phyloP scores from a whole-genome alignment of 2,329 filamentous ascomycete species.

The Lecanicillium sp. region DNA sequence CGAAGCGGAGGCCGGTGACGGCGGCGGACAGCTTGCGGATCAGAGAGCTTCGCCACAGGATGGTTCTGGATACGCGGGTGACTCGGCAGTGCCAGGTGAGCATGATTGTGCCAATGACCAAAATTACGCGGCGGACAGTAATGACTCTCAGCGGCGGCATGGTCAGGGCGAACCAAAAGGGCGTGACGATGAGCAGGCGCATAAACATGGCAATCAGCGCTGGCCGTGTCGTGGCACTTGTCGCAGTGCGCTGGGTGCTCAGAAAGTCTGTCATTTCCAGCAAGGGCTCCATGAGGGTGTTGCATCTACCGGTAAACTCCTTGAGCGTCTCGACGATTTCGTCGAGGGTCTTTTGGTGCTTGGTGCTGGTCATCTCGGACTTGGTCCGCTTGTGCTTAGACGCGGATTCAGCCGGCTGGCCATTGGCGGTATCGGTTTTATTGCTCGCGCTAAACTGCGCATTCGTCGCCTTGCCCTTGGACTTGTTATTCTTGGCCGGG shows the following conservation, averaged over 20 bases:
- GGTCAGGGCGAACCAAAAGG: conserved; percentile 78
- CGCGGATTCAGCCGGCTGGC: neutral
- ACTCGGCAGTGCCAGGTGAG: conserved; percentile 90
- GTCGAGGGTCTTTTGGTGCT: conserved; percentile 88
- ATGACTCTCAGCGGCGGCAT: conserved; percentile 78
- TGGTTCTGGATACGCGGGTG: conserved; percentile 73
- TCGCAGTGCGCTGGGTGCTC: conserved; percentile 82
- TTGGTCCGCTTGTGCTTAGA: conserved; percentile 34
- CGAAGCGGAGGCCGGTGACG: conserved; percentile 75
- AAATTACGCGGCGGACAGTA: conserved; percentile 73
- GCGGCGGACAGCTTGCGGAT: conserved; percentile 62
- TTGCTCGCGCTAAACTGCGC: conserved; percentile 12
- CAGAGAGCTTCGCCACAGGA: conserved; percentile 81
- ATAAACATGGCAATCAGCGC: conserved; percentile 86
- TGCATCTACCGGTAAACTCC: conserved; percentile 84
- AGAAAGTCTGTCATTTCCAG: conserved; percentile 87
- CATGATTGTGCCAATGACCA: conserved; percentile 79
- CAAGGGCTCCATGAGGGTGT: conserved; percentile 83
- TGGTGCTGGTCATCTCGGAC: conserved; percentile 56
- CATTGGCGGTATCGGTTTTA: conserved; percentile 17
- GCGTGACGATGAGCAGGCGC: conserved; percentile 79
- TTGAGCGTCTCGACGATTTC: conserved; percentile 94
- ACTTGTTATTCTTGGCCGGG: conserved; percentile 29
- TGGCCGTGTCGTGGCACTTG: conserved; percentile 82
- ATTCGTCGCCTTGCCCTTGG: conserved; percentile 11